Conservation (phyloP, 768 basidiomycete genomes). For the Russula earlei region DNA sequence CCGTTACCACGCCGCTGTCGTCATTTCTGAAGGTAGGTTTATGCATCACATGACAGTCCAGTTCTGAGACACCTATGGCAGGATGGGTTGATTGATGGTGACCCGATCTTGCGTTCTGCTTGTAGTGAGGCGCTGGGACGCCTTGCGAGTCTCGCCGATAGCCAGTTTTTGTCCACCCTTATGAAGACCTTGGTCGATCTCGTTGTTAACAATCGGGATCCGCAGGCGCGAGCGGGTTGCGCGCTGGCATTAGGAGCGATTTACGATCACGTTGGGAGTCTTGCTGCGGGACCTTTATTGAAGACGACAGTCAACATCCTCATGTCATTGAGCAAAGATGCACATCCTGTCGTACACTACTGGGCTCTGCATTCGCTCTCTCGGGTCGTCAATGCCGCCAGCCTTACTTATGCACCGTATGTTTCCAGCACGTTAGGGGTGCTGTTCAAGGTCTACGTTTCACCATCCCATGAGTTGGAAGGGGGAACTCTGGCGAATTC, state of each 20-base stretch:
- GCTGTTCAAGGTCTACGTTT: conserved; percentile 80
- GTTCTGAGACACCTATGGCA: conserved; percentile 25
- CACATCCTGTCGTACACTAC: conserved; percentile 93
- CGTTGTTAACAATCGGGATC: conserved; percentile 90
- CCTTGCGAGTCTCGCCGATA: conserved; percentile 73
- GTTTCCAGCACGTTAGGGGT: conserved; percentile 84
- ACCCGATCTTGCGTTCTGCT: conserved; percentile 62
- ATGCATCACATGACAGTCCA: not conserved
- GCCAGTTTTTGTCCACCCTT: conserved; percentile 73
- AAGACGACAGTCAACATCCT: conserved; percentile 94
- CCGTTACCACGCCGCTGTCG: conserved; percentile 52
- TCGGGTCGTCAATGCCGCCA: conserved; percentile 84
- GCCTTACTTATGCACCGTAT: conserved; percentile 83
- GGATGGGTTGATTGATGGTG: conserved; percentile 77
- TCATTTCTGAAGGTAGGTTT: conserved; percentile 67
- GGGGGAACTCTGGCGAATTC: conserved; percentile 76
- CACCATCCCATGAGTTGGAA: conserved; percentile 87
- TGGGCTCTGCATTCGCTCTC: conserved; percentile 83
- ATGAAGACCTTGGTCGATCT: conserved; percentile 88
- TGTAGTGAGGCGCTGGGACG: conserved; percentile 87
- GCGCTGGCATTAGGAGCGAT: conserved; percentile 88
- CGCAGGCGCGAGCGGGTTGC: conserved; percentile 86
- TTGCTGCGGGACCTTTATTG: conserved; percentile 89
- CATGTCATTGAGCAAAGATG: conserved; percentile 91
- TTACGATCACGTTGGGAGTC: conserved; percentile 83